Evolutionary conservation across 495 filamentous ascomycete genomes (phyloP), one percentile per base, ranked within the genome.

Genomic region (Penicillium crystallinum): DNA sequence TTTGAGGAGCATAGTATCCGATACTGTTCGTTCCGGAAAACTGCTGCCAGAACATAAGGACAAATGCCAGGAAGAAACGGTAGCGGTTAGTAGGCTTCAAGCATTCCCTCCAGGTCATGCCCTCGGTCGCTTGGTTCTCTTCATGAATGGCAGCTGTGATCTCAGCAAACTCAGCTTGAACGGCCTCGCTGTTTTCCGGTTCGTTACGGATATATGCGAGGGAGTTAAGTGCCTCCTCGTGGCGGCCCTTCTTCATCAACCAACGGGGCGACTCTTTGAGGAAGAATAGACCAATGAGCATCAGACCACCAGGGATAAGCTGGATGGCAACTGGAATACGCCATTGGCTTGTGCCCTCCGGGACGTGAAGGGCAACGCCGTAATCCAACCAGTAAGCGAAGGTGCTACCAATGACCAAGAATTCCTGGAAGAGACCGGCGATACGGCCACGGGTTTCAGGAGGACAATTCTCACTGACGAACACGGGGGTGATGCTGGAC

Each of bases 91-190:
- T 67, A 41, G 63, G 56, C 48, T 62, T 55, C n/a, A 70, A 33
- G 35, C 65, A 68, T 55, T 75, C 72, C 38, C 64, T 71, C 57
- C 65, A 71, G 14, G 71, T 72, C 18, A 73, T 49, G 3, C 72
- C 72, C 55, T 75, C 65, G 0, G 69, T 72, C 10, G 58, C 50
- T 9, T 46, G 44, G 46, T 66, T 48, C 53, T 90, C 71, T 38
- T 72, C 58, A 12, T 62, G 57, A 14, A 71, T 54, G 25, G 70
- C 61, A 25, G 69, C 63, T 7, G 59, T 53, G 54, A 91, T 86
- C 62, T 91, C 87, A 19, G 85, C 81, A 11, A 89, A 69, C 66
- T 91, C 87, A 22, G 53, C 52, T 42, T 71, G 68, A 4, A 78
- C 62, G 6, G 54, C 62, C 22, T 70, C 68, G 42, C 66, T 72